These are phyloP conservation scores for Termitomyces sp. DNA, from an alignment of 768 basidiomycete species.

Conservation along the genomic window DNA sequence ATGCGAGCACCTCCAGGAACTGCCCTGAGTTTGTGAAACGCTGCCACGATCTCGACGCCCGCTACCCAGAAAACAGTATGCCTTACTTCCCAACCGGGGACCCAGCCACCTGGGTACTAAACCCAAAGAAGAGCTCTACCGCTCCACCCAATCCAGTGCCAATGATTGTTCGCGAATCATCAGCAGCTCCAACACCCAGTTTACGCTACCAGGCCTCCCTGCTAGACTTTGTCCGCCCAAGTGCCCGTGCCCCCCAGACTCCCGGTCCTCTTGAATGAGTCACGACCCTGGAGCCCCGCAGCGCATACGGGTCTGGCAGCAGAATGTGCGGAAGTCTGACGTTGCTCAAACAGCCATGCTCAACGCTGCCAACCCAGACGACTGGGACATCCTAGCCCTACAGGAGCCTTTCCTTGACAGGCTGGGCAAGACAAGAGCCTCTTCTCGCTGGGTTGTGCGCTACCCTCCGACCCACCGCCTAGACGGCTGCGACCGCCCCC, in stretches of 20 bases:
- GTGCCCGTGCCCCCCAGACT: too few species aligned
- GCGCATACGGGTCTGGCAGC: background rate
- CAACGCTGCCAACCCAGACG: background rate
- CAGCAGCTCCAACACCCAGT: background rate
- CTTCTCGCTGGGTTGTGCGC: background rate
- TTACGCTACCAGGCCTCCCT: background rate
- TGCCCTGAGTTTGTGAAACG: background rate
- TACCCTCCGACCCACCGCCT: background rate
- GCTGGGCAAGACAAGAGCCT: background rate
- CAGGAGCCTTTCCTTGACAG: background rate
- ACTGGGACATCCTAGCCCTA: background rate
- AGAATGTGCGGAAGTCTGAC: background rate
- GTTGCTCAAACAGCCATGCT: background rate
- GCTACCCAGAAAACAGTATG: background rate
- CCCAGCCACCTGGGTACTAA: background rate
- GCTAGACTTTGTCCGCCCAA: background rate
- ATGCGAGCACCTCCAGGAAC: background rate
- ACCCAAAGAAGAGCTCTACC: background rate
- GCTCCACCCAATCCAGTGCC: too few species aligned
- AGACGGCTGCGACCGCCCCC: background rate
- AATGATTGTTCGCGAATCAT: too few species aligned
- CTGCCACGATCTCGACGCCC: background rate
- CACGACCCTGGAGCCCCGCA: background rate
- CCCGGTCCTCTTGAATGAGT: background rate
- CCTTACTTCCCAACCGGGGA: background rate